Evolutionary conservation across 306 rosid species (phyloP), one percentile per base, ranked within the genome.

Genomic region (Hippophae rhamnoides): DNA sequence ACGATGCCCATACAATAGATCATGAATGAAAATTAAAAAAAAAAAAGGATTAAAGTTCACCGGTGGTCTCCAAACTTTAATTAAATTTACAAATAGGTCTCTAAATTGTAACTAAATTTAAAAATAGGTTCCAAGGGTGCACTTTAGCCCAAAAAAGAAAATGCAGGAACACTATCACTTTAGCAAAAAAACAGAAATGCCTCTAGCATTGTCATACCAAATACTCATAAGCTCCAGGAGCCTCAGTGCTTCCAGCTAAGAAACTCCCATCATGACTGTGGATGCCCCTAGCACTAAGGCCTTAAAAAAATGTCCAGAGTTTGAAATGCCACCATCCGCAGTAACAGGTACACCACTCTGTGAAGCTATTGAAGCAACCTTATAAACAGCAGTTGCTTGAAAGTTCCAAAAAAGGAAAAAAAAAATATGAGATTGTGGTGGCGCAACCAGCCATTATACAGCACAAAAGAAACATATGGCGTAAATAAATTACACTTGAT

Each of bases 231-330:
- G 87, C 72, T 41, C 98, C 98, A 2, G 98, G 98, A 66, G 98
- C 86, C 75, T 90, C 97, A 9, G 66, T 65, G 62, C 97, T 90
- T 50, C 97, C 95, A 45, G 95, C 95, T 69, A 90, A 82, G 74
- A 86, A 90, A 72, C 95, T 84, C 97, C 97, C 97, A 90, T 86
- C 97, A 90, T 90, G 52, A 86, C 89, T 31, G 95, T 90, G 8
- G 97, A 90, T 41, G 94, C 97, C 43, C 97, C 95, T 55, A 90
- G 78, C 8, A 77, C 69, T 66, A 90, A 75, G 67, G 95, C 97
- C 83, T 90, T 90, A 1, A 90, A 94, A 69, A 90, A 65, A 63
- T 86, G 97, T 43, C 95, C 95, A 72, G 97, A 90, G 62, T 82
- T 76, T 31, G 97, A 86, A 82, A 90, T 90, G 27, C 97, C 97